Base-by-base conservation (phyloP, 2,329 filamentous ascomycete genomes). In the Trichophyton schoenleinii region DNA sequence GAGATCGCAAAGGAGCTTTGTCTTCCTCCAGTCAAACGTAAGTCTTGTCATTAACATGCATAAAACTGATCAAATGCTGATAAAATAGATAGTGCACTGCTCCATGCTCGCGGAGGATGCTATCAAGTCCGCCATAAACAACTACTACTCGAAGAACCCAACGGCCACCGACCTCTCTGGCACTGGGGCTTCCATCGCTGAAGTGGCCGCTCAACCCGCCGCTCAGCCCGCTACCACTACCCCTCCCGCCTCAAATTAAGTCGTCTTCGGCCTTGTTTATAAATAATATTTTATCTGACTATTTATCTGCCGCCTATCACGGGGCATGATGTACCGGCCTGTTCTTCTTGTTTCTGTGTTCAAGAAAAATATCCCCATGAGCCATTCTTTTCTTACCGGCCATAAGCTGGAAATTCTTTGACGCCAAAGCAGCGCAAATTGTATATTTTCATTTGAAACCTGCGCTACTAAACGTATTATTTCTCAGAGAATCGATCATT, bases 1-100 rank as follows among this genome's bases (percentile, higher is more conserved):
- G 91, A 99, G 77, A 99, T 99, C 72, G 94, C 94, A 42, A 95
- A 95, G 80, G 95, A 99, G 78, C 80, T 96, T 62, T 94, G 89
- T 71, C 77, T 94, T 70, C 90, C 89, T 41, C 89, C 90, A 64
- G 89, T 95, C 58, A 95, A 95, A 79, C 77, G 88, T 91, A 78
- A 76, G 86, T 61, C 22, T 31, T 9, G n/a, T 55, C 15, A 8
- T 22, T 48, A 20, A 57, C 7, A 31, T 18, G 9, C 13, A 34
- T 34, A 57, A 9, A 18, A 34, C 8, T 8, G 11, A 31, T 57
- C 58, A 61, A 57, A 61, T 31, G 8, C 58, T 20, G 46, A 34
- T 49, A 18, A 31, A 31, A 22, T 42, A 22, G 6, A 67, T 69
- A 89, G 87, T 94, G 57, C 90, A 95, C 76, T 95, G 90, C 81